Conservation (phyloP, 2,329 filamentous ascomycete species). For the Ascochyta fabae region DNA sequence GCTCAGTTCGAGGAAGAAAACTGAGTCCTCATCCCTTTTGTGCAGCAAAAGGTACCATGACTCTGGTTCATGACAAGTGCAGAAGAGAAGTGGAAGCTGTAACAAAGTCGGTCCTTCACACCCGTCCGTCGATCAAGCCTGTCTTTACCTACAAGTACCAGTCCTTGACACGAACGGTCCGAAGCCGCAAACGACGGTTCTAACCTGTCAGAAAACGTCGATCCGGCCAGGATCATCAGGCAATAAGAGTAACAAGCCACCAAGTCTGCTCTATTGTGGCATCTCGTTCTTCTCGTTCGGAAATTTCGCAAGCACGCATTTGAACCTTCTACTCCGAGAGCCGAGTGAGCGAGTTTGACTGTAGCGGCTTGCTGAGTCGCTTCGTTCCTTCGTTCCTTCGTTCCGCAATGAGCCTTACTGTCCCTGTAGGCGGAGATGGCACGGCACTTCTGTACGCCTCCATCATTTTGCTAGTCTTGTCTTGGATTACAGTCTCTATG, state of each 20-base stretch:
- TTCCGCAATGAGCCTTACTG: constrained; percentile 17
- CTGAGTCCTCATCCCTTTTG: too few species aligned
- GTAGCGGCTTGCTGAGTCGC: not conserved
- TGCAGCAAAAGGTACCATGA: not conserved
- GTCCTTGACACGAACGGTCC: not conserved
- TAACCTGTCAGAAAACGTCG: not conserved
- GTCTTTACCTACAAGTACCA: not conserved
- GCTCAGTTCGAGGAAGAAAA: too few species aligned
- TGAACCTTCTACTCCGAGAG: too few species aligned
- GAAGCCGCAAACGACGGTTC: not conserved
- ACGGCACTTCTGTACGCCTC: constrained; percentile 25
- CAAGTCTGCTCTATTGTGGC: not conserved
- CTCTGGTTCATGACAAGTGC: not conserved
- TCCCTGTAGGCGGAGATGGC: constrained; percentile 27
- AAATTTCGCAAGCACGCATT: not conserved
- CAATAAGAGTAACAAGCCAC: not conserved
- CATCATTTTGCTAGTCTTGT: constrained; percentile 25
- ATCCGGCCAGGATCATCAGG: not conserved
- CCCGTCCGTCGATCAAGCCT: not conserved
- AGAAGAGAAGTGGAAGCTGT: not conserved
- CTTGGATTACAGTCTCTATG: constrained; percentile 28
- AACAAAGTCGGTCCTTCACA: not conserved
- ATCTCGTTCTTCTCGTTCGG: not conserved
- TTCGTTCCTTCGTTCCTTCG: not conserved
- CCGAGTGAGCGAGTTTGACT: not conserved